These are phyloP conservation scores for Chenopodium suecicum DNA, from an alignment of 148 eudicot genomes.

Conservation along the genomic window DNA sequence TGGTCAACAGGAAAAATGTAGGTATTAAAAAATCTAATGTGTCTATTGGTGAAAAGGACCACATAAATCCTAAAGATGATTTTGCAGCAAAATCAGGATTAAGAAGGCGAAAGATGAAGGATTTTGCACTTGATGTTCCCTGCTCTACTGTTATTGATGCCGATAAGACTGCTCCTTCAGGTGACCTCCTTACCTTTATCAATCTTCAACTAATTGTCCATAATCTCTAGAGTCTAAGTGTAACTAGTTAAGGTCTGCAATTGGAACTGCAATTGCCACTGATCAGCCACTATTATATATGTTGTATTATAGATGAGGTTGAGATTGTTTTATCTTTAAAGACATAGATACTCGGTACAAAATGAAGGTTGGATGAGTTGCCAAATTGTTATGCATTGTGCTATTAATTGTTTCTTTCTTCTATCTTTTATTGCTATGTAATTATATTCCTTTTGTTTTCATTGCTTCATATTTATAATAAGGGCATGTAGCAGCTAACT, in stretches of 20 bases:
- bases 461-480: too few species aligned
- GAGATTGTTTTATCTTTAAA: too few species aligned
- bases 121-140: conserved; percentile 15
- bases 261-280: not conserved
- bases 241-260: not conserved
- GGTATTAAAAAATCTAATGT: conserved; percentile 26
- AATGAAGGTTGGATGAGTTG: not conserved
- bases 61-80: conserved; percentile 26
- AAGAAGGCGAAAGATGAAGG: conserved; percentile 55
- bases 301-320: not conserved
- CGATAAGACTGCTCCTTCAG: conserved; percentile 33
- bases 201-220: not conserved
- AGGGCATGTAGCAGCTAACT: too few species aligned
- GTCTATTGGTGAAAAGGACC: conserved; percentile 28
- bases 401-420: not conserved
- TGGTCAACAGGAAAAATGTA: conserved; percentile 24
- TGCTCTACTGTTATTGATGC: conserved; percentile 15
- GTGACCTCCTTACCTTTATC: conserved; percentile 30
- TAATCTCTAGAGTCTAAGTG: too few species aligned
- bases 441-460: too few species aligned
- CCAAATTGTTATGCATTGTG: not conserved
- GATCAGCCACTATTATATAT: not conserved
- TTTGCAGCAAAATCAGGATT: conserved; percentile 39
- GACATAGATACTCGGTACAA: too few species aligned
- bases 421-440: not conserved